Percentiles rank a stretch among this genome's conserved stretches.
Conservation (phyloP, 345 rosid species). For the Conringia planisiliqua region DNA sequence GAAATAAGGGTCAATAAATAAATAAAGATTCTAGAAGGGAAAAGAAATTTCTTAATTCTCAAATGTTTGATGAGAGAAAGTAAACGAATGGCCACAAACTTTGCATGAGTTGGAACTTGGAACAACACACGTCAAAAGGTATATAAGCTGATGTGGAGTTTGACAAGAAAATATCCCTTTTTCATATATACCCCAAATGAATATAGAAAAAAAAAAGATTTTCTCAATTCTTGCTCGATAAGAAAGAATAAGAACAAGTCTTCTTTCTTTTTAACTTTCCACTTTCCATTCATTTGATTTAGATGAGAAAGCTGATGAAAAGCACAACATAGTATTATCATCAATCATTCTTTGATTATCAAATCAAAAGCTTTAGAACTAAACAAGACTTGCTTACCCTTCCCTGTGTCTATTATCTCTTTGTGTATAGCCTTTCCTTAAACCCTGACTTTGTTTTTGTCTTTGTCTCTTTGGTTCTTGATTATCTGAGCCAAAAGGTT, state of each 20-base stretch:
- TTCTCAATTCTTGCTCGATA: slow-evolving; percentile 25
- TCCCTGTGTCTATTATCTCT: neutral
- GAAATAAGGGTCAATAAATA: neutral
- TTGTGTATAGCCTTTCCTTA: neutral
- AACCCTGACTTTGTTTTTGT: slow-evolving; percentile 13
- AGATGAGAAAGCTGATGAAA: neutral
- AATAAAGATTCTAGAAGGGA: neutral
- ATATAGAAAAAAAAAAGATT: neutral
- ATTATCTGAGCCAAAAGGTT: slow-evolving; percentile 30
- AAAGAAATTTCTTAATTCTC: neutral
- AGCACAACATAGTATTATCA: neutral
- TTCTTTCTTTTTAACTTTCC: neutral
- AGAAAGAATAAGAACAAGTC: slow-evolving; percentile 26
- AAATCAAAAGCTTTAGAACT: neutral
- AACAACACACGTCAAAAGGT: slow-evolving; percentile 31
- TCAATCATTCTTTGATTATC: neutral
- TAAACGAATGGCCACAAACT: slow-evolving; percentile 17
- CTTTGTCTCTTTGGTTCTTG: slow-evolving; percentile 19
- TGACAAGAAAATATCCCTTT: slow-evolving; percentile 7
- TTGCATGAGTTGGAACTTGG: slow-evolving; percentile 17
- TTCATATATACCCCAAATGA: neutral
- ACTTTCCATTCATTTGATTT: slow-evolving; percentile 26
- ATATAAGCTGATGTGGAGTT: slow-evolving; percentile 17
- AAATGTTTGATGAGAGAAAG: slow-evolving; percentile 3
- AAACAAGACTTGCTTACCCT: slow-evolving; percentile 1